Evolutionary conservation across 352 stramenopile species (phyloP).

Genomic region (Globisporangium nunn): DNA sequence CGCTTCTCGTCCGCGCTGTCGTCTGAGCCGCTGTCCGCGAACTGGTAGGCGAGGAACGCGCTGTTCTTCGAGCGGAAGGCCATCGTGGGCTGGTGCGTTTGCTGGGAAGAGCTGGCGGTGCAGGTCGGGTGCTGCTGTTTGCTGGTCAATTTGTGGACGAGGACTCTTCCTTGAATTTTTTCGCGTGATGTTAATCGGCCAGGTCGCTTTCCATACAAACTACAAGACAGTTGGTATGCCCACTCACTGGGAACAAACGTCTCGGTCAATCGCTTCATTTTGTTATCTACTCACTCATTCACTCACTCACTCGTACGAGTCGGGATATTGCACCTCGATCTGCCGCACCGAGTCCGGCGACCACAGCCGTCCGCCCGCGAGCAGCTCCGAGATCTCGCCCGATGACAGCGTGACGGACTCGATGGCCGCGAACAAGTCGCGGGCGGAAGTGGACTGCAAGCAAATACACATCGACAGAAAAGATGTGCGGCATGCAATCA

Average conservation of each 20-base stretch:
- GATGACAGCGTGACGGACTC: slow-evolving; percentile 60
- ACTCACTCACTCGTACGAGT: slow-evolving; percentile 58
- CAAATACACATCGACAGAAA: background rate
- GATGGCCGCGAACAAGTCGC: slow-evolving; percentile 62
- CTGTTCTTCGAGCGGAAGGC: slow-evolving; percentile 36
- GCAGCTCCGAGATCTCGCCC: slow-evolving; percentile 56
- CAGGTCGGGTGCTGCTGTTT: background rate
- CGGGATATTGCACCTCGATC: slow-evolving; percentile 65
- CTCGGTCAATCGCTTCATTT: too few relatives aligned
- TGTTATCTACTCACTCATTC: background rate
- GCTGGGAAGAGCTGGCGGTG: background rate
- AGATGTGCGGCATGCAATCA: background rate
- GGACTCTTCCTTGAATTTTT: background rate
- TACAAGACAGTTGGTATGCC: background rate
- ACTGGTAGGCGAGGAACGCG: slow-evolving; percentile 59
- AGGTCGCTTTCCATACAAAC: background rate
- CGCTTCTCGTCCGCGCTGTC: slow-evolving; percentile 45
- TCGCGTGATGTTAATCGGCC: background rate
- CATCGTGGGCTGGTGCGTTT: background rate
- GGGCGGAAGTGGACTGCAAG: slow-evolving; percentile 38
- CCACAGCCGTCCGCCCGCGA: slow-evolving; percentile 67
- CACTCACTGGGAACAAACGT: too few relatives aligned
- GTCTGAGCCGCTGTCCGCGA: slow-evolving; percentile 39
- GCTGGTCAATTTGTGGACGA: background rate
- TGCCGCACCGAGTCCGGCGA: slow-evolving; percentile 56